These are phyloP conservation scores for Panaeolus papilionaceus DNA, from an alignment of 768 basidiomycete species.

Conservation along the genomic window DNA sequence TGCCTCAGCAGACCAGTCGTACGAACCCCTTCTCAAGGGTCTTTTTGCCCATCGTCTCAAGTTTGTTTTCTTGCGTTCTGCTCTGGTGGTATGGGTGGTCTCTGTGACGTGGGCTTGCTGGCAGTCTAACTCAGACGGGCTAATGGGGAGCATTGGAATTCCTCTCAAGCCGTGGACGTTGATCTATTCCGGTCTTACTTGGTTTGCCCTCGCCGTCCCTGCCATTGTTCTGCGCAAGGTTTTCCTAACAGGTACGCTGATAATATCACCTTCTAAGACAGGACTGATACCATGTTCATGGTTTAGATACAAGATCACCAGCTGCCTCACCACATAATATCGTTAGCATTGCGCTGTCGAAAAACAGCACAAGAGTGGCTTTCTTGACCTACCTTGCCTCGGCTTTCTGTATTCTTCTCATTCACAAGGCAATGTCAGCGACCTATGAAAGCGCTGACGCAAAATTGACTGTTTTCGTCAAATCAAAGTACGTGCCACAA, in stretches of 20 bases:
- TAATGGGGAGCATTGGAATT: constrained; percentile 37
- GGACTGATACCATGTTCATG: constrained; percentile 4
- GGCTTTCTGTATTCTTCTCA: constrained; percentile 44
- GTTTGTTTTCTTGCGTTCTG: constrained; percentile 59
- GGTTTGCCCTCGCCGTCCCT: constrained; percentile 63
- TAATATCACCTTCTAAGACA: not conserved
- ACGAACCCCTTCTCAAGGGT: constrained; percentile 69
- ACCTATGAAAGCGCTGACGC: constrained; percentile 45
- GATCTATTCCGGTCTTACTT: constrained; percentile 45
- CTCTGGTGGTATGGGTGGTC: constrained; percentile 51
- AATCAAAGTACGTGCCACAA: constrained; percentile 58
- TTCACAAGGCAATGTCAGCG: constrained; percentile 50
- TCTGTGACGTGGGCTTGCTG: constrained; percentile 49
- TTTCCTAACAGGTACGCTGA: constrained; percentile 61
- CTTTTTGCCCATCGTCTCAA: constrained; percentile 67
- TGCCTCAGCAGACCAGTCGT: constrained; percentile 62
- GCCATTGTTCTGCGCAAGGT: constrained; percentile 61
- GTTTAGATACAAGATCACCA: constrained; percentile 43
- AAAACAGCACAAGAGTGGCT: constrained; percentile 51
- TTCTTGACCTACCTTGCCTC: constrained; percentile 54
- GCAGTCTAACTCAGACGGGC: constrained; percentile 39
- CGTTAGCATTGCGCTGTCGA: constrained; percentile 51
- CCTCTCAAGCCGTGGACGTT: constrained; percentile 53
- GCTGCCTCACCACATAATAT: constrained; percentile 59
- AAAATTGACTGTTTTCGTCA: constrained; percentile 63